Conservation (phyloP, 2,329 filamentous ascomycete genomes). For the Penicillium psychrosexuale region DNA sequence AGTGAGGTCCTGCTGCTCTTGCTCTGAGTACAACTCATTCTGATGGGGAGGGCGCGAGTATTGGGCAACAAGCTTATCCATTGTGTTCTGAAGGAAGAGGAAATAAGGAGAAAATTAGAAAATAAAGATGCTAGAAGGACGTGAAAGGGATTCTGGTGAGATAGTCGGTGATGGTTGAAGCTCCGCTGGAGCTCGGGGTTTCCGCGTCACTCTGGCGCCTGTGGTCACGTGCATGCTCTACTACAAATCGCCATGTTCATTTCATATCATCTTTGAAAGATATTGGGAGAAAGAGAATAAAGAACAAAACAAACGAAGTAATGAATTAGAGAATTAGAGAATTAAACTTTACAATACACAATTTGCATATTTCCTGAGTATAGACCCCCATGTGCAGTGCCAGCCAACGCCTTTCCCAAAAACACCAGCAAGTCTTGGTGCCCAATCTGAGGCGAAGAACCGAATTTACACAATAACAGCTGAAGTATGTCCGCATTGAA, state of each 20-base stretch:
- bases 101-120: constrained; percentile 2
- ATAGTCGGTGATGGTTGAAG: constrained; percentile 20
- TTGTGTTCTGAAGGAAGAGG: constrained; percentile 42
- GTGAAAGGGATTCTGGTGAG: constrained; percentile 16
- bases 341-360: constrained; percentile 10
- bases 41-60: constrained; percentile 78
- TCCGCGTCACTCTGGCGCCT: constrained; percentile 40
- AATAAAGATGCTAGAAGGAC: constrained; percentile 5
- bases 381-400: not conserved
- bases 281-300: not conserved
- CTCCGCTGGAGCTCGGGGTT: constrained; percentile 28
- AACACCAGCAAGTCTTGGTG: constrained; percentile 2
- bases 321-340: not conserved
- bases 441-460: constrained; percentile 3
- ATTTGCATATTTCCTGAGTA: constrained; percentile 13
- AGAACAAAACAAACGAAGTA: not conserved
- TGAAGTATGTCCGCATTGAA: constrained; percentile 10
- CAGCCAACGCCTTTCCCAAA: constrained; percentile 6
- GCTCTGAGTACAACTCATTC: constrained; percentile 67
- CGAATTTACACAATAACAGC: constrained; percentile 12
- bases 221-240: constrained; percentile 25
- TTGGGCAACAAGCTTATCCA: constrained; percentile 90
- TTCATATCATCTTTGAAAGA: not conserved
- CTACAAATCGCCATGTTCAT: not conserved
- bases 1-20: constrained; percentile 70